phyloP scores from a whole-genome alignment of 108 stramenopile genomes.

The Schizochytrium sp. region DNA sequence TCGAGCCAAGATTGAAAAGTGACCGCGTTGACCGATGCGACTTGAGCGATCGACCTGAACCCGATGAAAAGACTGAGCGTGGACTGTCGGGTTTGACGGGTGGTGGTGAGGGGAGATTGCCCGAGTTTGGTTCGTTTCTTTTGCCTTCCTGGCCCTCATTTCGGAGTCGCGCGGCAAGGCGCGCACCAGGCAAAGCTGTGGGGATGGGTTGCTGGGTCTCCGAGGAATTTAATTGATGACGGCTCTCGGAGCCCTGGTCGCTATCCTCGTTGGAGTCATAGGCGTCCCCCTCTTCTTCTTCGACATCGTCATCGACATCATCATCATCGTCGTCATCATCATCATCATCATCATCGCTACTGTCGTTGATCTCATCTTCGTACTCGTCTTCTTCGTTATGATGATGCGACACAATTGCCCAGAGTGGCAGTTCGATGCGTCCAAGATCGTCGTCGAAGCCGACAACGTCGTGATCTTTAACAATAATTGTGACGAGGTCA shows the following conservation, averaged over 20 bases:
- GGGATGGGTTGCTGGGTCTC: too few species aligned
- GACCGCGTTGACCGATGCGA: not conserved
- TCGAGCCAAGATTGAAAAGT: not conserved
- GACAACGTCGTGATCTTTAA: not conserved
- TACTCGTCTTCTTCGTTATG: not conserved
- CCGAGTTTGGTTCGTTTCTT: not conserved
- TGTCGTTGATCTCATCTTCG: not conserved
- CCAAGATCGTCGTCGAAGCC: conserved; percentile 14
- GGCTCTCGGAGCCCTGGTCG: too few species aligned
- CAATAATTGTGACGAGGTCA: not conserved
- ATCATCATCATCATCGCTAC: not conserved
- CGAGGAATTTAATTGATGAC: too few species aligned
- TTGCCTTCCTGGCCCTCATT: too few species aligned
- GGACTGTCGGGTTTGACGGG: not conserved
- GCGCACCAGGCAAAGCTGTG: too few species aligned
- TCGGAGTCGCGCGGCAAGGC: too few species aligned
- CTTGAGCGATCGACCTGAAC: not conserved
- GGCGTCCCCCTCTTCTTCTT: too few species aligned
- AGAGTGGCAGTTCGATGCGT: not conserved
- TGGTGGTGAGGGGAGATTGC: not conserved
- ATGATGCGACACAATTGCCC: not conserved
- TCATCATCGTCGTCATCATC: too few species aligned
- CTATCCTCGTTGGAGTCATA: too few species aligned
- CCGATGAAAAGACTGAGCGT: not conserved
- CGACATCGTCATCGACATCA: too few species aligned